Conservation (phyloP, 2,329 filamentous ascomycete genomes). For the Ceratocystis destructans region DNA sequence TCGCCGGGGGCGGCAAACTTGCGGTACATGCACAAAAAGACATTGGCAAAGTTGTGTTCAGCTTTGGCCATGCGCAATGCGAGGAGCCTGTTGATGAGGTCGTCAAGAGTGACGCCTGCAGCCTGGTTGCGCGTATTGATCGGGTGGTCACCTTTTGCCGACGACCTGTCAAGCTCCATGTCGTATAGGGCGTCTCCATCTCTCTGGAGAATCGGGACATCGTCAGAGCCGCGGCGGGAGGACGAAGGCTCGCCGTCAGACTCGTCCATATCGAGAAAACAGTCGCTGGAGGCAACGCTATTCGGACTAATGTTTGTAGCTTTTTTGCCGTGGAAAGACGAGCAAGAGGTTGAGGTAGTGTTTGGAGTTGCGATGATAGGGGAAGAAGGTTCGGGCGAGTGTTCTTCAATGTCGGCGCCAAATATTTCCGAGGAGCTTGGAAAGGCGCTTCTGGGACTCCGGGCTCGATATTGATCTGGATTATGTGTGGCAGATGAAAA, state of each 20-base stretch:
- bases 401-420: conserved; percentile 27
- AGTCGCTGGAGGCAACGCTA: conserved; percentile 31
- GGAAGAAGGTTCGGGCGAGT: conserved; percentile 1
- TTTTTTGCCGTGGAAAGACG: conserved; percentile 21
- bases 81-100: conserved; percentile 76
- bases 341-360: conserved; percentile 11
- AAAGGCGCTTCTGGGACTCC: conserved; percentile 34
- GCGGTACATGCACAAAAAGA: conserved; percentile 86
- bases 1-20: conserved; percentile 76
- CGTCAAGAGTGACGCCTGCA: conserved; percentile 46
- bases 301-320: conserved; percentile 41
- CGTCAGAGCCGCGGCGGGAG: conserved; percentile 43
- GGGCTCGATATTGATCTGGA: conserved; percentile 29
- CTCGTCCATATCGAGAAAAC: conserved; percentile 56
- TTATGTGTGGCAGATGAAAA: conserved; percentile 36
- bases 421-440: conserved; percentile 24
- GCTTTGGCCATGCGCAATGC: conserved; percentile 67
- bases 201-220: conserved; percentile 52
- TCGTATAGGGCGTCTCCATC: conserved; percentile 49
- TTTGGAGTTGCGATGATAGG: neutral
- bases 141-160: conserved; percentile 26
- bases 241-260: conserved; percentile 49
- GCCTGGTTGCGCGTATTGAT: conserved; percentile 20
- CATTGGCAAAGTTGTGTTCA: conserved; percentile 77
- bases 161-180: conserved; percentile 29